These are phyloP conservation scores for Euphorbia celastroides DNA, from an alignment of 441 rosid species.

Conservation along the genomic window DNA sequence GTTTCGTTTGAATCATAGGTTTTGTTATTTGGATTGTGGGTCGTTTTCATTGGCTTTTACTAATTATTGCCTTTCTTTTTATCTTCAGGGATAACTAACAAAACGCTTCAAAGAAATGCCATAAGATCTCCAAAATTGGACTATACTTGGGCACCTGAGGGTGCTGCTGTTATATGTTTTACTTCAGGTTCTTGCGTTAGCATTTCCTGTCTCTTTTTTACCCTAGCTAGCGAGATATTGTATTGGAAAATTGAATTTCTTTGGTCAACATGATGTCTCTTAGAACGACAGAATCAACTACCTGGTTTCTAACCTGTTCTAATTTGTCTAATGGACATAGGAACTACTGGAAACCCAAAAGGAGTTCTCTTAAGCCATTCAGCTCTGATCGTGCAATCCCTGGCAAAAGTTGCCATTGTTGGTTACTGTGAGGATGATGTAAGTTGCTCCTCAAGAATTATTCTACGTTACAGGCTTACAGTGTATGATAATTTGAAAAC, in stretches of 20 bases:
- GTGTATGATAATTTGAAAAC: not conserved
- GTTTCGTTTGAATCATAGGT: not conserved
- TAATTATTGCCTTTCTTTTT: slow-evolving; percentile 1
- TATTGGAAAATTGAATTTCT: not conserved
- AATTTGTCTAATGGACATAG: slow-evolving; percentile 28
- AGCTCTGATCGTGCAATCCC: slow-evolving; percentile 71
- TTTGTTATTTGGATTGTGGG: too few species aligned
- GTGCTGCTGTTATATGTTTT: slow-evolving; percentile 74
- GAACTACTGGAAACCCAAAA: slow-evolving; percentile 90
- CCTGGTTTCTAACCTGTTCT: slow-evolving; percentile 6
- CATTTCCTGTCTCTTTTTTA: not conserved
- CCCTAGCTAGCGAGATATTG: not conserved
- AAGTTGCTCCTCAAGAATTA: slow-evolving; percentile 28
- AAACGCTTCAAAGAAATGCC: slow-evolving; percentile 30
- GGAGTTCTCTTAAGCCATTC: slow-evolving; percentile 75
- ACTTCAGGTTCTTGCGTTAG: slow-evolving; percentile 52
- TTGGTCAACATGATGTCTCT: not conserved
- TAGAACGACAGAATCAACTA: not conserved
- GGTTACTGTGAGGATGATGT: slow-evolving; percentile 85
- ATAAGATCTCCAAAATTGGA: slow-evolving; percentile 18
- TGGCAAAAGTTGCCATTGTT: slow-evolving; percentile 72
- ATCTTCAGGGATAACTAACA: slow-evolving; percentile 40
- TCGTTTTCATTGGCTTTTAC: too few species aligned
- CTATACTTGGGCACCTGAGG: slow-evolving; percentile 60
- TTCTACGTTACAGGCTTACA: slow-evolving; percentile 10